These are phyloP conservation scores for Lagenidium giganteum DNA, from an alignment of 352 stramenopile genomes.

Conservation along the genomic window DNA sequence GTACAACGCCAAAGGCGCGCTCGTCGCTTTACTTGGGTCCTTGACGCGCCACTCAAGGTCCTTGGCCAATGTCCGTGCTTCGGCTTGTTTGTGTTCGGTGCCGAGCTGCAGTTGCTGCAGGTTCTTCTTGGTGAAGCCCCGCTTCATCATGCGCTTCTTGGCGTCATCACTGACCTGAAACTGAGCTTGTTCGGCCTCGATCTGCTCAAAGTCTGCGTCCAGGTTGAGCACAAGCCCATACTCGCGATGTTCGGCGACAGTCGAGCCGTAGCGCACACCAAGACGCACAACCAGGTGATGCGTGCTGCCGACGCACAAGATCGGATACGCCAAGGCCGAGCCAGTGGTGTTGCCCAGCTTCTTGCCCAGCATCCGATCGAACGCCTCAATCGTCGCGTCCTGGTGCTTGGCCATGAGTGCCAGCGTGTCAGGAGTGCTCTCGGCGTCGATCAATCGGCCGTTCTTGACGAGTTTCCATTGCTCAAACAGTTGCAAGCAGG, in stretches of 20 bases:
- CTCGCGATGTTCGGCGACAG: conserved; percentile 43
- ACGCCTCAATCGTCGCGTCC: conserved; percentile 38
- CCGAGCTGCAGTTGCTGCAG: conserved; percentile 16
- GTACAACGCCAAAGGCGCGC: conserved; percentile 24
- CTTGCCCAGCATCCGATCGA: conserved; percentile 41
- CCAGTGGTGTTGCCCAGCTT: conserved; percentile 10
- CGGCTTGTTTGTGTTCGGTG: conserved; percentile 12
- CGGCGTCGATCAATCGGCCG: conserved; percentile 56
- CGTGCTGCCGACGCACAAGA: conserved; percentile 36
- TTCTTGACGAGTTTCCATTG: conserved; percentile 73
- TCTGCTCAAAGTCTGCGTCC: conserved; percentile 33
- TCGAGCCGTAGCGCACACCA: conserved; percentile 35
- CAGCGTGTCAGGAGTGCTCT: conserved; percentile 41
- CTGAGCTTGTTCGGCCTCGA: conserved; percentile 2
- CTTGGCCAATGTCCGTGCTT: conserved; percentile 2
- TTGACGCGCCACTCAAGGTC: conserved; percentile 49
- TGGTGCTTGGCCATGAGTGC: conserved; percentile 45
- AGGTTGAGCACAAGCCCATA: conserved; percentile 65
- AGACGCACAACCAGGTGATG: conserved; percentile 45
- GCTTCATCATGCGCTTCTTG: conserved; percentile 19
- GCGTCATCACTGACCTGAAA: conserved; percentile 1
- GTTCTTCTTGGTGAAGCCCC: conserved; percentile 33
- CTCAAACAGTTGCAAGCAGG: conserved; percentile 64
- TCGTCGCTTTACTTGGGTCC: conserved; percentile 3
- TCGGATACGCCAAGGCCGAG: conserved; percentile 40